Evolutionary conservation across 2,329 filamentous ascomycete genomes (phyloP).

Genomic region (Colletotrichum noveboracense): DNA sequence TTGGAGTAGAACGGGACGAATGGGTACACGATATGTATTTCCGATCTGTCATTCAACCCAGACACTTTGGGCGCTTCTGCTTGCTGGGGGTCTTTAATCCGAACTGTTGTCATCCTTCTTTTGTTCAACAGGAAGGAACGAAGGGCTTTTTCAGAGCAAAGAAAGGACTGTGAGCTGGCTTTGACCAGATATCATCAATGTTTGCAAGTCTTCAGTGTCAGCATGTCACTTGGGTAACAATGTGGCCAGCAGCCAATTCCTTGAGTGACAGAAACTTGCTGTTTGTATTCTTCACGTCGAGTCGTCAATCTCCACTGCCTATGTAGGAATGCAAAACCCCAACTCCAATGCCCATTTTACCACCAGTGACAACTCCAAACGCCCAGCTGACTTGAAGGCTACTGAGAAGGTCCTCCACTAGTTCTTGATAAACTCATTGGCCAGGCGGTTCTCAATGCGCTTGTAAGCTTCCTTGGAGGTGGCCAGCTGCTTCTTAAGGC

Average conservation of each 20-base stretch:
- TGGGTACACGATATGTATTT: not conserved
- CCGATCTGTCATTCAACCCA: not conserved
- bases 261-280: not conserved
- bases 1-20: not conserved
- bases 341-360: not conserved
- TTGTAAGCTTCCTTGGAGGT: not conserved
- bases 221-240: not conserved
- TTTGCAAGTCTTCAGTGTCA: not conserved
- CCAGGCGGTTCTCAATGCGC: not conserved
- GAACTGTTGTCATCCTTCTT: not conserved
- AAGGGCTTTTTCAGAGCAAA: not conserved
- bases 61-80: not conserved
- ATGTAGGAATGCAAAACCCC: not conserved
- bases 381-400: not conserved
- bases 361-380: not conserved
- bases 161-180: not conserved
- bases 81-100: not conserved
- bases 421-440: not conserved
- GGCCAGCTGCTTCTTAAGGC: not conserved
- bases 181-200: not conserved
- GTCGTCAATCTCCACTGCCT: not conserved
- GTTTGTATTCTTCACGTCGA: not conserved
- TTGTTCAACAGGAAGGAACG: not conserved
- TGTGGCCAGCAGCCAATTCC: not conserved
- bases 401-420: accelerated